Evolutionary conservation across 2,329 filamentous ascomycete genomes (phyloP).

Genomic region (Leptographium galeiforme): DNA sequence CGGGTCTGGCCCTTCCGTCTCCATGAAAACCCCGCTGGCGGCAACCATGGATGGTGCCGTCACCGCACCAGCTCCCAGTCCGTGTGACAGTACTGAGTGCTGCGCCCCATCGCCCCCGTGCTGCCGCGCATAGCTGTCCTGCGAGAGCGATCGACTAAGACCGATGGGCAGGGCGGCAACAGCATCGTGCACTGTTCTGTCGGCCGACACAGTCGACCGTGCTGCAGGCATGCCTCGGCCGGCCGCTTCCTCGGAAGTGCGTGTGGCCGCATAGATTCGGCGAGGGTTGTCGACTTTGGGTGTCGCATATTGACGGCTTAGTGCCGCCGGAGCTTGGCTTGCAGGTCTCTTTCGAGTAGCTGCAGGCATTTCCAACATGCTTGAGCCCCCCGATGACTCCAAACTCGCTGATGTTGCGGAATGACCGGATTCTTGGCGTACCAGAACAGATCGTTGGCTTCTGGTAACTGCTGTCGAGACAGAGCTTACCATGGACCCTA

Average conservation of each 20-base stretch:
- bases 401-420: neutral
- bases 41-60: conserved; percentile 6
- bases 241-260: neutral
- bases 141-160: conserved; percentile 7
- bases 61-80: neutral
- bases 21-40: conserved; percentile 3
- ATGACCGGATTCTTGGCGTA: neutral
- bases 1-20: conserved; percentile 8
- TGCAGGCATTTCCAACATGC: conserved; percentile 5
- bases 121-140: conserved; percentile 7
- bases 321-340: neutral
- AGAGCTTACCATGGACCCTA: neutral
- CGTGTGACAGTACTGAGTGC: neutral
- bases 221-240: neutral
- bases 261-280: neutral
- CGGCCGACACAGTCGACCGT: no score
- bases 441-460: neutral
- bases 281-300: neutral
- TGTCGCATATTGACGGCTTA: neutral
- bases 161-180: neutral
- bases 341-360: neutral
- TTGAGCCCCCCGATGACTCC: conserved; percentile 1
- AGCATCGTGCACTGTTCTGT: no score
- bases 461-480: neutral
- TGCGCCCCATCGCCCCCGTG: neutral